Evolutionary conservation across 768 basidiomycete species (phyloP), one percentile per base, ranked within the genome.

Genomic region (Tulasnella sp.): DNA sequence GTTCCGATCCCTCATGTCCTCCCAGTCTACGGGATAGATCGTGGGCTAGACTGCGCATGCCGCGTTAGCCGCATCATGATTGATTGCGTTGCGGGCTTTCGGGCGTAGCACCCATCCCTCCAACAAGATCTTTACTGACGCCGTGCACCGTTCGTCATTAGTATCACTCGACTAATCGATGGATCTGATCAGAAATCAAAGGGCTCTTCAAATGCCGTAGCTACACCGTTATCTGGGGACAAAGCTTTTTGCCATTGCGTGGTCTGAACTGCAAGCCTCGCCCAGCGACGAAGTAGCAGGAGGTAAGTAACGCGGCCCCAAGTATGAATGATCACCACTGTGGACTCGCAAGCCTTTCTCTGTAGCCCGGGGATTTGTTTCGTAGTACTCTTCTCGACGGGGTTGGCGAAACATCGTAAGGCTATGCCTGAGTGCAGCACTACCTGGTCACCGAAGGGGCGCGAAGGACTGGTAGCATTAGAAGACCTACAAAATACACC

Each of bases 231-330:
- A 41, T 34, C 37, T 37, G 37, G 37, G 37, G 37, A n/a, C 37
- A 37, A 37, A 37, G 37, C 37, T 37, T 37, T 37, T 80, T 50
- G n/a, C n/a, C n/a, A n/a, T n/a, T n/a, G 93, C 94, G 0, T 94
- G 95, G 82, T 87, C 92, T 0, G 93, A 95, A 82, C 87, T 95
- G n/a, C 94, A 94, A 83, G 95, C 93, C 89, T 0, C 93, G 93
- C 77, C 88, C 96, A 1, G 92, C 92, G 0, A 80, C 86, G 40
- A 94, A 94, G 84, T 93, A 96, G 84, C 88, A 86, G 28, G 92
- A 92, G 73, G 79, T 80, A 41, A 44, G 79, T 40, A 42, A 31
- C 69, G 31, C 44, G 76, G n/a, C 76, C 22, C 18, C 50, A 22
- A 22, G 18, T 18, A 28, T n/a, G 37, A 44, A 1, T 75, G 44